Conservation (phyloP, 2,329 filamentous ascomycete species). For the Pestalotiopsis sp. region DNA sequence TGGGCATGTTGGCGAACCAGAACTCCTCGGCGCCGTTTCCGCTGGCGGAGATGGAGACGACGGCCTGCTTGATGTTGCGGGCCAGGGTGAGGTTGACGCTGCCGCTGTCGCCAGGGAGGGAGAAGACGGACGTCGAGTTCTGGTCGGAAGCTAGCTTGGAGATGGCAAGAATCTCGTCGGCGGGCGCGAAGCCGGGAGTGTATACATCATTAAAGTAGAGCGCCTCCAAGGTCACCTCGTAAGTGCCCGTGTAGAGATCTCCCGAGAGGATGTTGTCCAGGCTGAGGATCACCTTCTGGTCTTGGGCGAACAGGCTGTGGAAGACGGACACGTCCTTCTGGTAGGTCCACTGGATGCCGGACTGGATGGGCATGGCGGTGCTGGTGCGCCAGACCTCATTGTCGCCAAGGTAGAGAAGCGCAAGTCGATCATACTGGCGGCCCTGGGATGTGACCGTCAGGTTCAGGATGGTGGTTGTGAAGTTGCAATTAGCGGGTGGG, state of each 20-base stretch:
- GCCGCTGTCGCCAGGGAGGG: slow-evolving; percentile 54
- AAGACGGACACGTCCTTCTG: slow-evolving; percentile 66
- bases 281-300: slow-evolving; percentile 65
- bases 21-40: slow-evolving; percentile 70
- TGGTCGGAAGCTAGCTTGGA: slow-evolving; percentile 44
- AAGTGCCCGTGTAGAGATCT: slow-evolving; percentile 59
- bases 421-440: slow-evolving; percentile 64
- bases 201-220: slow-evolving; percentile 44
- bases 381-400: slow-evolving; percentile 67
- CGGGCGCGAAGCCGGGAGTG: slow-evolving; percentile 28
- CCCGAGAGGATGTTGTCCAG: slow-evolving; percentile 59
- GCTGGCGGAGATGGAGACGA: slow-evolving; percentile 65
- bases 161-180: slow-evolving; percentile 38
- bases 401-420: slow-evolving; percentile 62
- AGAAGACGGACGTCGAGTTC: slow-evolving; percentile 58
- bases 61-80: slow-evolving; percentile 57
- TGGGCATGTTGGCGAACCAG: slow-evolving; percentile 70
- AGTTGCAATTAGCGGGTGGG: slow-evolving; percentile 27
- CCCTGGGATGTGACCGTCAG: slow-evolving; percentile 62
- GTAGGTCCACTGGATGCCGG: slow-evolving; percentile 57
- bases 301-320: slow-evolving; percentile 51
- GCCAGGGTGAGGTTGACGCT: slow-evolving; percentile 54
- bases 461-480: slow-evolving; percentile 49
- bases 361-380: slow-evolving; percentile 62
- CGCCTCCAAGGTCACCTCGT: slow-evolving; percentile 62